phyloP scores from a whole-genome alignment of 2,329 filamentous ascomycete species.

The Colletotrichum horii region DNA sequence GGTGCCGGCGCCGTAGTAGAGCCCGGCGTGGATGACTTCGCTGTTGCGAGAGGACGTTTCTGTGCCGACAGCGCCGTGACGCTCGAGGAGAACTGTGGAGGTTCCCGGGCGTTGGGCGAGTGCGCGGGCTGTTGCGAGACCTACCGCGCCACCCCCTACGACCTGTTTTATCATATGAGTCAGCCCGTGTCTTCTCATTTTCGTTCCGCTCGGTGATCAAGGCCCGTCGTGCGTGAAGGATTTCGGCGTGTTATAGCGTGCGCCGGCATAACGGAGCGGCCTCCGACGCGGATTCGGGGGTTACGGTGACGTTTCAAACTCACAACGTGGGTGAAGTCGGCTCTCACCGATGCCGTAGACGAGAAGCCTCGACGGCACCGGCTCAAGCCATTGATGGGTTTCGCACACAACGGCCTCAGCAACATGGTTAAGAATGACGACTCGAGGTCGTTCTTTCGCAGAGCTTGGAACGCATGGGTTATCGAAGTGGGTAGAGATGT shows the following conservation, averaged over 20 bases:
- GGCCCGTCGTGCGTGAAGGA: not conserved
- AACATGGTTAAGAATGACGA: not conserved
- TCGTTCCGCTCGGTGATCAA: not conserved
- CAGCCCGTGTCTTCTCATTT: not conserved
- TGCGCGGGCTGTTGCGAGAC: constrained; percentile 78
- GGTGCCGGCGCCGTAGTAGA: constrained; percentile 81
- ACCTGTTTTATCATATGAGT: constrained; percentile 40
- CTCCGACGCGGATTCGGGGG: not conserved
- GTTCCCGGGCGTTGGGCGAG: constrained; percentile 68
- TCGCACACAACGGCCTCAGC: not conserved
- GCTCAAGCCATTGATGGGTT: not conserved
- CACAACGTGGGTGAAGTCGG: constrained; percentile 54
- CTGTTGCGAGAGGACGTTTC: constrained; percentile 92
- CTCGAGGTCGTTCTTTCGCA: not conserved
- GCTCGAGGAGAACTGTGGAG: constrained; percentile 80
- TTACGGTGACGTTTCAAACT: constrained; percentile 22
- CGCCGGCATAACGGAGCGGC: not conserved
- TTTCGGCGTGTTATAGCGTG: not conserved
- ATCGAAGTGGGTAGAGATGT: not conserved
- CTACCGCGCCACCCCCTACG: constrained; percentile 71
- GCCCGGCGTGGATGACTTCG: constrained; percentile 94
- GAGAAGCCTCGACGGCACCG: constrained; percentile 34
- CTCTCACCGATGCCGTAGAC: constrained; percentile 32
- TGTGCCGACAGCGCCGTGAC: constrained; percentile 75
- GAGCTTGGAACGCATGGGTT: not conserved